phyloP scores from a whole-genome alignment of 1,139 yeast genomes.

The Debaryomycetaceae sp. region DNA sequence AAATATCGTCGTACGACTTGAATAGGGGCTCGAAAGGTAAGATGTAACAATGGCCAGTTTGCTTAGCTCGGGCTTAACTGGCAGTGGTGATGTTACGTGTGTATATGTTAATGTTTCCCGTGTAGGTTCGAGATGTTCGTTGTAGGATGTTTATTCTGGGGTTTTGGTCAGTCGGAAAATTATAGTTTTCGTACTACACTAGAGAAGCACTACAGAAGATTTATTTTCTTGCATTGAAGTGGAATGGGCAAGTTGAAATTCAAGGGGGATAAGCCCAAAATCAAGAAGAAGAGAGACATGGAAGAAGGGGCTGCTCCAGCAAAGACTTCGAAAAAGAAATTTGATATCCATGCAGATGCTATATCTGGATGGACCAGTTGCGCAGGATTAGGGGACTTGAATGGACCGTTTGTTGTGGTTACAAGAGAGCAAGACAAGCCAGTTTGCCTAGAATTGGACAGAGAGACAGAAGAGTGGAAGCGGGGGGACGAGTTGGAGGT shows the following conservation, averaged over 20 bases:
- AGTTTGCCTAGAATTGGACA: neutral
- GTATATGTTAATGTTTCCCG: too few species aligned
- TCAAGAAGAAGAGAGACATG: slow-evolving; percentile 5
- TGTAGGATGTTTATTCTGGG: neutral
- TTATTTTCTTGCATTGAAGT: neutral
- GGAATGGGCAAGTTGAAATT: slow-evolving; percentile 11
- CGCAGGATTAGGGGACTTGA: slow-evolving; percentile 7
- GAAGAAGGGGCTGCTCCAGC: neutral
- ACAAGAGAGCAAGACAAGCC: neutral
- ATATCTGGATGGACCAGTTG: slow-evolving; percentile 10
- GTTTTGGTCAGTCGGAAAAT: neutral
- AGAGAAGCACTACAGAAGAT: neutral
- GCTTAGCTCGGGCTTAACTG: too few species aligned
- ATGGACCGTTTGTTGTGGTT: slow-evolving; percentile 10
- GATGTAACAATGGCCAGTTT: too few species aligned
- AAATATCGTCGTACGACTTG: too few species aligned
- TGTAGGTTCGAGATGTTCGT: too few species aligned
- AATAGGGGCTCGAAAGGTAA: too few species aligned
- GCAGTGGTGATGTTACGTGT: too few species aligned
- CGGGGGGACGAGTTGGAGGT: neutral
- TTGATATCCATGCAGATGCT: neutral
- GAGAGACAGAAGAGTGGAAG: neutral
- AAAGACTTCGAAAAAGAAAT: neutral
- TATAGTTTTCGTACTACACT: neutral
- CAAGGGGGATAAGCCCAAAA: slow-evolving; percentile 12